These are phyloP conservation scores for Rhodamnia rubescens DNA, from an alignment of 345 rosid genomes.

Conservation along the genomic window DNA sequence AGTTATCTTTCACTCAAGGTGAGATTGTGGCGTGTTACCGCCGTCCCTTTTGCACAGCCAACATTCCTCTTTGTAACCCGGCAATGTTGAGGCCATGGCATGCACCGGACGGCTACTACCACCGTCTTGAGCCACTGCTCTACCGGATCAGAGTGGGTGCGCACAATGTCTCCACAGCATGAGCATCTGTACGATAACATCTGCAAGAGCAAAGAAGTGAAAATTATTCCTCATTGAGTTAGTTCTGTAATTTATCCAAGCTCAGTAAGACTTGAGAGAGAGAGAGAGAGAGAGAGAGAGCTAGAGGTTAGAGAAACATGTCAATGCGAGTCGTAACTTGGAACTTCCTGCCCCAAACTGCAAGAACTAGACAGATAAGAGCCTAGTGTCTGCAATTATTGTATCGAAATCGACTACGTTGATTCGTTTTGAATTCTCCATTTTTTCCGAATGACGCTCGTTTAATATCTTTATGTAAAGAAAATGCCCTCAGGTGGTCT, in stretches of 20 bases:
- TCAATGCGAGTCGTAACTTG: neutral
- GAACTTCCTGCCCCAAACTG: neutral
- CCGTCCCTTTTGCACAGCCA: neutral
- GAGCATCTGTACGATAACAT: neutral
- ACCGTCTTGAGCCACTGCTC: neutral
- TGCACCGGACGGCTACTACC: neutral
- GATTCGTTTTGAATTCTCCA: neutral
- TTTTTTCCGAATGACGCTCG: neutral
- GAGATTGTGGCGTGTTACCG: neutral
- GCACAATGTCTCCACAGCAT: neutral
- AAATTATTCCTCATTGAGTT: neutral
- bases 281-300: neutral
- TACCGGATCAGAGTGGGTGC: neutral
- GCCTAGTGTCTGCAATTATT: neutral
- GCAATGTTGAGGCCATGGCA: neutral
- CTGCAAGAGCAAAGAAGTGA: neutral
- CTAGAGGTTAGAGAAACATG: neutral
- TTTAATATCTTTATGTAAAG: too few species aligned
- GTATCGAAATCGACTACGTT: neutral
- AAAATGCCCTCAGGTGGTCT: constrained; percentile 5
- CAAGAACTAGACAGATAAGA: neutral
- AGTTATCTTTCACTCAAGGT: neutral
- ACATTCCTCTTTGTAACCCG: neutral
- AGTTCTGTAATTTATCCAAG: neutral
- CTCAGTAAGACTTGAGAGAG: neutral